Conservation (phyloP, 805 yeast genomes). For the Candida cerambycidarum region DNA sequence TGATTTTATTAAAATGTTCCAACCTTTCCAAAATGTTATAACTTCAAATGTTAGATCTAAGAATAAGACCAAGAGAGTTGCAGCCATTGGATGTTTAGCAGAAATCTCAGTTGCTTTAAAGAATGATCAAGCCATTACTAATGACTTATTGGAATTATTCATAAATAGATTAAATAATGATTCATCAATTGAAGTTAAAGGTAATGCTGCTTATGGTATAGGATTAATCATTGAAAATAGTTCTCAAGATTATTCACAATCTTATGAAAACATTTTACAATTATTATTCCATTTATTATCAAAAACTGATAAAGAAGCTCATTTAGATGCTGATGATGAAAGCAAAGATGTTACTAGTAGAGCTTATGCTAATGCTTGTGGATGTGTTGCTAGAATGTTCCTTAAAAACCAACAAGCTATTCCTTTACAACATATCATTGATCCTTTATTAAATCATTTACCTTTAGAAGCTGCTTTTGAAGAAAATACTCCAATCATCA, state of each 20-base stretch:
- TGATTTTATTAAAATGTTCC: slow-evolving; percentile 74
- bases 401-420: slow-evolving; percentile 68
- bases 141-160: slow-evolving; percentile 71
- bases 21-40: slow-evolving; percentile 66
- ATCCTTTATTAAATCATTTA: slow-evolving; percentile 75
- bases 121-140: slow-evolving; percentile 60
- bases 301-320: slow-evolving; percentile 53
- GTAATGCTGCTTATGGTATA: slow-evolving; percentile 94
- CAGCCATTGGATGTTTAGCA: slow-evolving; percentile 86
- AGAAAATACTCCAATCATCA: slow-evolving; percentile 89
- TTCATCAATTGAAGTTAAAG: slow-evolving; percentile 82
- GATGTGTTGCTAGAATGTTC: slow-evolving; percentile 93
- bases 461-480: slow-evolving; percentile 88
- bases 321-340: slow-evolving; percentile 61
- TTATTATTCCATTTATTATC: slow-evolving; percentile 77
- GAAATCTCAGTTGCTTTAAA: slow-evolving; percentile 81
- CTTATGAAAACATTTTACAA: slow-evolving; percentile 71
- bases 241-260: slow-evolving; percentile 57
- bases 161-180: slow-evolving; percentile 68
- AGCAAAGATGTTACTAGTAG: slow-evolving; percentile 76
- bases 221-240: slow-evolving; percentile 67
- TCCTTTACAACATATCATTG: slow-evolving; percentile 69
- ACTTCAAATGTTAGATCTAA: slow-evolving; percentile 57
- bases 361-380: slow-evolving; percentile 91
- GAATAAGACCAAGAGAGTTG: slow-evolving; percentile 70